These are phyloP conservation scores for Amaranthus cruentus DNA, from an alignment of 148 eudicot species.

Conservation along the genomic window DNA sequence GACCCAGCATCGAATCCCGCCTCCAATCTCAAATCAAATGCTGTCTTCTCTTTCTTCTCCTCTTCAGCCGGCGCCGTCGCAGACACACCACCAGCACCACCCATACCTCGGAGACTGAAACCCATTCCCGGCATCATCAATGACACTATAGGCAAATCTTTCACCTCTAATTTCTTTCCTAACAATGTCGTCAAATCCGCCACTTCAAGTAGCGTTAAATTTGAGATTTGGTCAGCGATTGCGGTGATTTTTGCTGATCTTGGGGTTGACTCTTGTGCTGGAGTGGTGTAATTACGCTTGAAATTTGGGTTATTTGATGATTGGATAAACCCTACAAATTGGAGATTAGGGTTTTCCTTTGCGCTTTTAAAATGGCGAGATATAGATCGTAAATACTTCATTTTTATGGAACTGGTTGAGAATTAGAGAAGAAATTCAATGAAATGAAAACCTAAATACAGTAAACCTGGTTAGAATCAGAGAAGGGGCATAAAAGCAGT, in stretches of 20 bases:
- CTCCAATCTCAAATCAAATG: conserved; percentile 86
- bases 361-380: conserved; percentile 19
- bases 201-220: conserved; percentile 61
- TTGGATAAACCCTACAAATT: conserved; percentile 25
- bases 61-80: conserved; percentile 15
- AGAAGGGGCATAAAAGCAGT: too few species aligned
- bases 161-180: conserved; percentile 53
- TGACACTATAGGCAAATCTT: conserved; percentile 71
- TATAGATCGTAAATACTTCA: conserved; percentile 34
- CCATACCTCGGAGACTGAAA: conserved; percentile 38
- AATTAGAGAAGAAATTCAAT: not conserved
- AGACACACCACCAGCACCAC: conserved; percentile 14
- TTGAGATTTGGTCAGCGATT: conserved; percentile 66
- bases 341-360: conserved; percentile 25
- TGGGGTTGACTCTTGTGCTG: conserved; percentile 27
- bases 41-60: conserved; percentile 62
- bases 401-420: not conserved
- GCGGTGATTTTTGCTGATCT: conserved; percentile 33
- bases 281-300: conserved; percentile 27
- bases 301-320: conserved; percentile 2
- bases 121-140: conserved; percentile 98
- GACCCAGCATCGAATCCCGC: conserved; percentile 68
- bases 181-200: conserved; percentile 61
- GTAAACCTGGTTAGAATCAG: too few species aligned
- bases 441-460: not conserved